A percentile compares a stretch with the other conserved stretches of the same genome.
phyloP scores from a whole-genome alignment of 495 filamentous ascomycete species.

The Aspergillus campestris region DNA sequence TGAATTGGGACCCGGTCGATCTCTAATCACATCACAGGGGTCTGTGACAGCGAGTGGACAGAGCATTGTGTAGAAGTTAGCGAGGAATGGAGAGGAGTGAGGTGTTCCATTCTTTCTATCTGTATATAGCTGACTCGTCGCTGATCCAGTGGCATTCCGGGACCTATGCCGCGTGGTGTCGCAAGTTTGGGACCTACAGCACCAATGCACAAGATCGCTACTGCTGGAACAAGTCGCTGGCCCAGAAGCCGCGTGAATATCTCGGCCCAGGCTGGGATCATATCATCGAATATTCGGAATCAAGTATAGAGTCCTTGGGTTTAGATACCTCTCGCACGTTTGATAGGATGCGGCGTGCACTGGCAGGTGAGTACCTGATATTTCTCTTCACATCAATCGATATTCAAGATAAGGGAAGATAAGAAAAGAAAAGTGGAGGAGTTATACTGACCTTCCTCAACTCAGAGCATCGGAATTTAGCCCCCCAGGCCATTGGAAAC shows the following conservation, averaged over 20 bases:
- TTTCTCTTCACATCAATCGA: no score
- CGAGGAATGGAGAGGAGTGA: constrained; percentile 15
- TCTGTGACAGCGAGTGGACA: constrained; percentile 3
- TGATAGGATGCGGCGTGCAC: no score
- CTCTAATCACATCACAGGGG: neutral
- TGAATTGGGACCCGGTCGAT: no score
- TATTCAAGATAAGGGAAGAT: no score
- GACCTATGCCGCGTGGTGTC: constrained; percentile 22
- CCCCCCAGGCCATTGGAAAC: constrained; percentile 8
- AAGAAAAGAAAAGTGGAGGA: neutral
- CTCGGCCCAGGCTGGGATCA: constrained; percentile 1
- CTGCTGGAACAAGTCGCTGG: constrained; percentile 21
- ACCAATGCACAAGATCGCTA: neutral
- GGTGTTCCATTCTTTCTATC: neutral
- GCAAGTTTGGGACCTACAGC: constrained; percentile 15
- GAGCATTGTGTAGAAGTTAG: constrained; percentile 6
- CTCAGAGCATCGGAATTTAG: constrained; percentile 5
- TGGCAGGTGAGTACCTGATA: neutral
- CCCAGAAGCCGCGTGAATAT: neutral
- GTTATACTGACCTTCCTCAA: neutral
- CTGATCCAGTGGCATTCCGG: constrained; percentile 13
- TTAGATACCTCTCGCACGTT: no score
- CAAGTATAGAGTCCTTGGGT: no score
- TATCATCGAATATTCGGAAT: no score
- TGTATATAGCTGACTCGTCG: neutral